Conservation (phyloP, 2,329 filamentous ascomycete species). For the Diaporthe caulivora region DNA sequence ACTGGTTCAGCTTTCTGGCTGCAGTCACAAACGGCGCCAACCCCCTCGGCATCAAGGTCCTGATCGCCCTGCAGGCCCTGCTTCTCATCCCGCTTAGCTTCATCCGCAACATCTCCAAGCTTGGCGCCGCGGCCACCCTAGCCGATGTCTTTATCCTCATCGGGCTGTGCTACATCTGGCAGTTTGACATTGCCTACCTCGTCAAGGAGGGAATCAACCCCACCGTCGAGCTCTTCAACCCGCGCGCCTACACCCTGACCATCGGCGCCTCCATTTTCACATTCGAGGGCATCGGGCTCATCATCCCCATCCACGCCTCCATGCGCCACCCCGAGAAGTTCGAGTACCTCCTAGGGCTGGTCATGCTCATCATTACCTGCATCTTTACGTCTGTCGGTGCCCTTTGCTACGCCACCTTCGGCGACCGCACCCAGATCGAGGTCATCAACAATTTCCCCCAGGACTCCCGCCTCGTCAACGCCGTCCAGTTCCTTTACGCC, state of each 20-base stretch:
- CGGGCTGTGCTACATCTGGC: conserved; percentile 80
- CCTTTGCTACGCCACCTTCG: conserved; percentile 81
- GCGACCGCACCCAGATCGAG: conserved; percentile 76
- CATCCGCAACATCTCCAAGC: conserved; percentile 81
- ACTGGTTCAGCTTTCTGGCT: conserved; percentile 74
- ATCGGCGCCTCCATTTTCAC: conserved; percentile 82
- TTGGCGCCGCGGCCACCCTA: conserved; percentile 76
- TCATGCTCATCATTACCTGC: conserved; percentile 80
- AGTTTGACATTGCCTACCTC: conserved; percentile 73
- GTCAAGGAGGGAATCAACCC: conserved; percentile 67
- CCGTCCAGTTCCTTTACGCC: conserved; percentile 80
- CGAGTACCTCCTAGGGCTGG: conserved; percentile 71
- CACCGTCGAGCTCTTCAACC: conserved; percentile 78
- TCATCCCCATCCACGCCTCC: conserved; percentile 80
- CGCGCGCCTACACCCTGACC: conserved; percentile 75
- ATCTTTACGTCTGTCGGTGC: conserved; percentile 80
- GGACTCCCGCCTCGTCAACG: conserved; percentile 77
- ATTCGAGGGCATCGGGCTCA: conserved; percentile 82
- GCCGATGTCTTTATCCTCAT: conserved; percentile 80
- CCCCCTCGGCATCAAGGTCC: conserved; percentile 64
- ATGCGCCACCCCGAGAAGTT: conserved; percentile 80
- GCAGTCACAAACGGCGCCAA: conserved; percentile 67
- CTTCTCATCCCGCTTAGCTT: conserved; percentile 75
- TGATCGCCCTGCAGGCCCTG: conserved; percentile 76
- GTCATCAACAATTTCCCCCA: conserved; percentile 84